A percentile compares a stretch with the other conserved stretches of the same genome.
These are phyloP conservation scores for Podaxis sp. DNA, from an alignment of 768 basidiomycete species.

Conservation along the genomic window DNA sequence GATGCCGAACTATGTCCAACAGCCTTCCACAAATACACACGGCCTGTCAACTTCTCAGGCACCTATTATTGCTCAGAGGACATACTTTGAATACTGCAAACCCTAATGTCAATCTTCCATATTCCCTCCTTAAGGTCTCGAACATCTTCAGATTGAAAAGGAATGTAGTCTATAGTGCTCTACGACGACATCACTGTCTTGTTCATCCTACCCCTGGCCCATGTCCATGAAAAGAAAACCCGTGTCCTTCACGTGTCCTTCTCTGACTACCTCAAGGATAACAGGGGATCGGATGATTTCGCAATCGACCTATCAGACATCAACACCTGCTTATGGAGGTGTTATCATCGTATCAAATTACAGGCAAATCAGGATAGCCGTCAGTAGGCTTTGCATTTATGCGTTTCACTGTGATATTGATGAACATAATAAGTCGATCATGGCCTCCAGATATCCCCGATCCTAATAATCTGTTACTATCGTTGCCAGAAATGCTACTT, in stretches of 20 bases:
- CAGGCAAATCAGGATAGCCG: not conserved
- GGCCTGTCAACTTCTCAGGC: no score
- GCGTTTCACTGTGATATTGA: no score
- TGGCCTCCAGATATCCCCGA: no score
- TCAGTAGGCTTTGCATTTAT: no score
- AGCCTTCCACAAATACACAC: no score
- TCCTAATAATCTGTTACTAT: no score
- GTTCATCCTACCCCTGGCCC: not conserved
- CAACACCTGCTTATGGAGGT: not conserved
- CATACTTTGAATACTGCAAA: not conserved
- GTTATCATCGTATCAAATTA: not conserved
- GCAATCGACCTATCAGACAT: not conserved
- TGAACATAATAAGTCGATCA: no score
- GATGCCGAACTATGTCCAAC: not conserved
- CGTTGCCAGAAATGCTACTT: no score
- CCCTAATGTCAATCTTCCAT: not conserved
- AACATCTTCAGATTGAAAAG: not conserved
- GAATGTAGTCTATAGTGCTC: not conserved
- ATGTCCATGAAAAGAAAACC: not conserved
- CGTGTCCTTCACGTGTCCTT: not conserved
- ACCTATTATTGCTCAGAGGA: no score
- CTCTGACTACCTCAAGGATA: not conserved
- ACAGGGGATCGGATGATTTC: not conserved
- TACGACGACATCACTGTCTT: not conserved
- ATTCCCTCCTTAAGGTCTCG: not conserved